A percentile compares a stretch with the other conserved stretches of the same genome.
phyloP scores from a whole-genome alignment of 2,329 filamentous ascomycete species.

The Didymella pomorum region DNA sequence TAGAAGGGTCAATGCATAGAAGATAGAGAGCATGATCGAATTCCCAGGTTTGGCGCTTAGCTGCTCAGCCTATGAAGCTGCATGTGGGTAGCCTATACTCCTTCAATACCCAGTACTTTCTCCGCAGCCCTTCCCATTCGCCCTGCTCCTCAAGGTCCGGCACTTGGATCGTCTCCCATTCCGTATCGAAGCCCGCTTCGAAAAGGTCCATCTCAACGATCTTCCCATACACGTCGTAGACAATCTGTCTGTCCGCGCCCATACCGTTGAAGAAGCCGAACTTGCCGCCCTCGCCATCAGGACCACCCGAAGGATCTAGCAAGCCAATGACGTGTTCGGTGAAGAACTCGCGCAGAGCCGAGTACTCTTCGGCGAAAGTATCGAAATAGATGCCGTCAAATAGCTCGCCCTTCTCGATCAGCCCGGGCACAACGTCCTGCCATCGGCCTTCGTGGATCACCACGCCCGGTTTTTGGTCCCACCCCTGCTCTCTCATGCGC shows the following conservation, averaged over 20 bases:
- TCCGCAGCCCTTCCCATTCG: constrained; percentile 87
- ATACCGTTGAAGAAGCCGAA: constrained; percentile 77
- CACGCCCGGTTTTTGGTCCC: constrained; percentile 59
- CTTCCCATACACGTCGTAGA: constrained; percentile 94
- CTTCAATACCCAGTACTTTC: constrained; percentile 89
- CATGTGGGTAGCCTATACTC: constrained; percentile 78
- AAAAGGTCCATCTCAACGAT: constrained; percentile 88
- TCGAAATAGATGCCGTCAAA: constrained; percentile 83
- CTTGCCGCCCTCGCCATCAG: constrained; percentile 55
- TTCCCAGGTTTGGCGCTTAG: too few relatives aligned
- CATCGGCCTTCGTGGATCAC: constrained; percentile 59
- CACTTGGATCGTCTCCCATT: constrained; percentile 82
- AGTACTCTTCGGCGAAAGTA: constrained; percentile 95
- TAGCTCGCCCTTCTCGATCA: constrained; percentile 53
- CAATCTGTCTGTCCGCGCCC: constrained; percentile 88
- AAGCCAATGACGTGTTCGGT: constrained; percentile 84
- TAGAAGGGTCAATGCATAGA: too few relatives aligned
- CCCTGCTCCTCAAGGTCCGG: constrained; percentile 73
- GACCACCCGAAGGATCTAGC: constrained; percentile 64
- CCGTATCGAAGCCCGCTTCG: constrained; percentile 87
- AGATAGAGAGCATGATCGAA: too few relatives aligned
- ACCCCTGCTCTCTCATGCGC: constrained; percentile 56
- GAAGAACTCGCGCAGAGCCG: constrained; percentile 85
- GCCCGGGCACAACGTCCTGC: constrained; percentile 58
- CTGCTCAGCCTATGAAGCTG: constrained; percentile 71